phyloP scores from a whole-genome alignment of 805 yeast species.

The Candida ulmi region DNA sequence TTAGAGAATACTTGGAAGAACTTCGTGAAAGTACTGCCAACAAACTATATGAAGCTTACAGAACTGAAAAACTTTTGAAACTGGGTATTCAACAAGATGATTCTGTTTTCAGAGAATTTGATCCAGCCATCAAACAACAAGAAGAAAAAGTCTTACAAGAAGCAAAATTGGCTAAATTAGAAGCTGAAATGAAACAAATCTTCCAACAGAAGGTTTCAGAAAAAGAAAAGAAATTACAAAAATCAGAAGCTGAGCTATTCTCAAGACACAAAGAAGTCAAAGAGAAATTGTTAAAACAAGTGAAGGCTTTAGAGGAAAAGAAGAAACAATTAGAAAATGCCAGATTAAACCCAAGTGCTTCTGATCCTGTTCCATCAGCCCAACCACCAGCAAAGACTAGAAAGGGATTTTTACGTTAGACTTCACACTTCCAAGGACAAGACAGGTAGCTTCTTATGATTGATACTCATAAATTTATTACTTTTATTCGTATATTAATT shows the following conservation, averaged over 20 bases:
- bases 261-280: conserved; percentile 96
- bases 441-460: too few relatives aligned
- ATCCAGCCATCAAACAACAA: conserved; percentile 86
- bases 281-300: conserved; percentile 84
- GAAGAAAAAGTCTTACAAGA: conserved; percentile 92
- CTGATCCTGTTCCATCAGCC: conserved; percentile 25
- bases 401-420: conserved; percentile 79
- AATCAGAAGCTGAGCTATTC: conserved; percentile 93
- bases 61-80: conserved; percentile 71
- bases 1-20: conserved; percentile 91
- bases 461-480: too few relatives aligned
- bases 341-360: conserved; percentile 37
- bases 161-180: conserved; percentile 89
- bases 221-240: conserved; percentile 95
- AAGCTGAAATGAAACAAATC: conserved; percentile 92
- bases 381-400: conserved; percentile 50
- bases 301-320: conserved; percentile 86
- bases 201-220: conserved; percentile 95
- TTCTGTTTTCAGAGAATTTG: conserved; percentile 89
- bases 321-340: conserved; percentile 71
- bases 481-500: too few relatives aligned
- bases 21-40: conserved; percentile 80
- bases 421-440: too few relatives aligned
- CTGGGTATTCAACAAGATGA: conserved; percentile 92
- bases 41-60: conserved; percentile 77